phyloP scores from a whole-genome alignment of 257 asterid genomes.

The Cynanchum wilfordii region DNA sequence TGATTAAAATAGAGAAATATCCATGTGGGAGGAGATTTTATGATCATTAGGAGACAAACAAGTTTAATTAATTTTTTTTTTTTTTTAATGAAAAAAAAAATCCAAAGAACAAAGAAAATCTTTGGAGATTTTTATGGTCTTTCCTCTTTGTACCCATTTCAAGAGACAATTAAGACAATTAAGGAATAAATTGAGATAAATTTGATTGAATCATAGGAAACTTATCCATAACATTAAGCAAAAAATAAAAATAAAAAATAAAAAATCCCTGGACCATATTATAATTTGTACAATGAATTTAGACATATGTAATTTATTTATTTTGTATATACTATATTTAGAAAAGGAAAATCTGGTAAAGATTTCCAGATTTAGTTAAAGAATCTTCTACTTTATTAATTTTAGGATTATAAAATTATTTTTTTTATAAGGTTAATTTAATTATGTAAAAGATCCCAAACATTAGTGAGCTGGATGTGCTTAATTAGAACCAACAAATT shows the following conservation, averaged over 20 bases:
- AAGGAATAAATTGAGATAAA: not conserved
- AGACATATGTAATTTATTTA: not conserved
- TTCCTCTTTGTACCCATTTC: slow-evolving; percentile 16
- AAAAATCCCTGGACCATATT: not conserved
- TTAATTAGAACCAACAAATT: slow-evolving; percentile 17
- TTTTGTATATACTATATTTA: not conserved
- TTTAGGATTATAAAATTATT: not conserved
- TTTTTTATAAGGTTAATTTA: not conserved
- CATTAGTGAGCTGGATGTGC: slow-evolving; percentile 31
- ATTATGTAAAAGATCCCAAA: slow-evolving; percentile 11
- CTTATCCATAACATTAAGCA: not conserved
- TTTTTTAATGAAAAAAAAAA: not conserved
- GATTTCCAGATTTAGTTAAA: slow-evolving; percentile 1
- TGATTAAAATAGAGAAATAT: slow-evolving; percentile 5
- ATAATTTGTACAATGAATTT: slow-evolving; percentile 3
- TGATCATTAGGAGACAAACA: slow-evolving; percentile 8
- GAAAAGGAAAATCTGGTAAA: not conserved
- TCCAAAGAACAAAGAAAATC: not conserved
- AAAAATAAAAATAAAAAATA: too few relatives aligned
- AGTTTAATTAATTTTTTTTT: not conserved
- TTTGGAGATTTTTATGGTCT: slow-evolving; percentile 8
- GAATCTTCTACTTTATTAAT: slow-evolving; percentile 1
- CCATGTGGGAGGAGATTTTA: slow-evolving; percentile 10
- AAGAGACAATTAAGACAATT: slow-evolving; percentile 17
- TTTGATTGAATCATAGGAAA: not conserved